These are phyloP conservation scores for Yamadazyma kanchanaburiensis DNA, from an alignment of 1,139 yeast genomes.

Conservation along the genomic window DNA sequence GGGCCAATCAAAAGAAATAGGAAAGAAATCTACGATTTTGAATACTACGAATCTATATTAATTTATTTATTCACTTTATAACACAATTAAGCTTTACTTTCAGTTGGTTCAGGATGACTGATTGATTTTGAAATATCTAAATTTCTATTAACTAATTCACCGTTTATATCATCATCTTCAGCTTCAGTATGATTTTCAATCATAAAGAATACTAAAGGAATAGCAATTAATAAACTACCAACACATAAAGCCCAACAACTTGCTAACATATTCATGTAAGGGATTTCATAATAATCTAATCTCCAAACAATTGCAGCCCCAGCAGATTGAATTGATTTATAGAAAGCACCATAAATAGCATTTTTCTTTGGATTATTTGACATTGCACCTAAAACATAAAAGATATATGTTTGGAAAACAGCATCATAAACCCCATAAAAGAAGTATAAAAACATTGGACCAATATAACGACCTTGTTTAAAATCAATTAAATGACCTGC, in stretches of 20 bases:
- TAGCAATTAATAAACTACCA: slow-evolving; percentile 45
- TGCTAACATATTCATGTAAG: slow-evolving; percentile 47
- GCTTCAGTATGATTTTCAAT: slow-evolving; percentile 43
- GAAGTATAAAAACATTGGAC: slow-evolving; percentile 60
- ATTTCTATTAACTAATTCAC: slow-evolving; percentile 7
- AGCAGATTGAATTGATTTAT: slow-evolving; percentile 62
- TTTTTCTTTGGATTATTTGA: slow-evolving; percentile 55
- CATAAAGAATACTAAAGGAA: slow-evolving; percentile 35
- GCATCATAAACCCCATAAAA: slow-evolving; percentile 61
- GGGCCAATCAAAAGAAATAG: too few species aligned
- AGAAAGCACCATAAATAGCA: slow-evolving; percentile 60
- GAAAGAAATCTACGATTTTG: too few species aligned
- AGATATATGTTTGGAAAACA: slow-evolving; percentile 52
- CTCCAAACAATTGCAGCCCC: slow-evolving; percentile 65
- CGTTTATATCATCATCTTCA: slow-evolving; percentile 26
- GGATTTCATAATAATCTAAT: slow-evolving; percentile 42
- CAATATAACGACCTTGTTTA: slow-evolving; percentile 44
- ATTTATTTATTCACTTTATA: too few species aligned
- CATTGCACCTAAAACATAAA: slow-evolving; percentile 58
- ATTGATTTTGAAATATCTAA: slow-evolving; percentile 5
- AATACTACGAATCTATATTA: too few species aligned
- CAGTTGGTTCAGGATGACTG: slow-evolving; percentile 4
- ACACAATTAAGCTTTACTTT: too few species aligned
- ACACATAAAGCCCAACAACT: slow-evolving; percentile 56
- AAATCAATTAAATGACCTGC: slow-evolving; percentile 33